Evolutionary conservation across 495 filamentous ascomycete species (phyloP), one percentile per base, ranked within the genome.

Genomic region (Podospora sp.): DNA sequence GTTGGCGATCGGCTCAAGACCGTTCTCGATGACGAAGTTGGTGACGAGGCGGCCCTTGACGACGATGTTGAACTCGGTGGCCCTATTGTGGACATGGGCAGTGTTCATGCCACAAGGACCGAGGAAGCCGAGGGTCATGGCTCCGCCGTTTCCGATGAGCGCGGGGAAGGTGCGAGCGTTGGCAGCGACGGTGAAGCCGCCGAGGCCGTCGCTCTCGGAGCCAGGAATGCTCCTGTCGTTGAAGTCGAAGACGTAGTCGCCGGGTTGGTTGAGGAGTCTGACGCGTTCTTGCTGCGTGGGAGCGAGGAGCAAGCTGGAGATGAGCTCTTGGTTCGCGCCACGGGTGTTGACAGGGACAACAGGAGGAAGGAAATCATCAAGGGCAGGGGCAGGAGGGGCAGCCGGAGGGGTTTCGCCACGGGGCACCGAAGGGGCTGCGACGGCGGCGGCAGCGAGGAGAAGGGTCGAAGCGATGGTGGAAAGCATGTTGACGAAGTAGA

Each of bases 21-120:
- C 79, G 75, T 84, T 84, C 72, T 86, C 85, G 36, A 79, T 71
- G 14, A 84, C 78, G 73, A 82, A 81, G 60, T 83, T 81, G 36
- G 81, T 80, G 18, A 81, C 67, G 26, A 86, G 36, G 40, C 67
- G 69, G 60, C 84, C 85, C 59, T 80, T 67, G 51, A 80, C 72
- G 49, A 83, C 76, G 65, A 77, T 70, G 50, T 77, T 70, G 51
- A 83, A 69, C 73, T 84, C 81, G 29, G 76, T 72, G 27, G 76
- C 77, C 35, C 82, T 77, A 29, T 80, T 80, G 74, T 84, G 82
- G 8, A 76, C 76, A 74, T 84, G 82, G 8, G 81, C 78, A 0
- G 78, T 82, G 70, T 83, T 83, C 67, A 84, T 76, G 62, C 82
- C 80, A 71, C 82, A 68, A 55, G 67, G 61, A 7, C 61, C 61